Evolutionary conservation across 495 filamentous ascomycete species (phyloP), one percentile per base, ranked within the genome.

Genomic region (Talaromyces wortmannii): DNA sequence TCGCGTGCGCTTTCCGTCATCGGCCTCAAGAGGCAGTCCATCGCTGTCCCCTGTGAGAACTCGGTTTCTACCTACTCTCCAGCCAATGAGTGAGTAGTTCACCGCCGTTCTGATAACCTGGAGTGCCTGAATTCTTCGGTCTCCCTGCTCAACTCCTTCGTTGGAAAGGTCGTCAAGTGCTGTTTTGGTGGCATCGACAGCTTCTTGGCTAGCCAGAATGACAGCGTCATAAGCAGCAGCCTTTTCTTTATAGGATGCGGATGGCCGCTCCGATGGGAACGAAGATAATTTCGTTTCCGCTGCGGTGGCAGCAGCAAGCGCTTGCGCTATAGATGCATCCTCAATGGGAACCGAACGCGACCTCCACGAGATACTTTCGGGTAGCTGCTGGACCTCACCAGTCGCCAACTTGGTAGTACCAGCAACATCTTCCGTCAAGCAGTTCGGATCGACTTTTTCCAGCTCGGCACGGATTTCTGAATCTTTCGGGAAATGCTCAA

Each of bases 1-100:
- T 55, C 86, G 83, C 61, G 86, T 81, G 42, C 77, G 66, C 49
- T 80, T 77, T 15, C 71, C 67, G 31, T 81, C 74, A 50, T 82
- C 78, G 12, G 78, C 70, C 29, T 85, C 78, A 43, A 89, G 74
- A 3, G 76, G 63, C 8, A 87, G 77, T 6, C 90, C 91, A 59
- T 96, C 90, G 53, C 86, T 76, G 40, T 82, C 76, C 33, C 91
- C 91, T 54, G 89, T 87, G 32, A 99, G 74, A 0, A 95, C 86
- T 50, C 94, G 80, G 65, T 99, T 97, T 44, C 95, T 85, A 36
- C 91, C 95, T 57, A 97, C 86, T 62, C 94, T 81, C 95, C 92
- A 97, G 63, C 89, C 90, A 47, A 99, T 84, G 67, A 97, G 80
- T 59, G 85, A 86, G 65, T 92, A 97, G 67, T 95, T 95, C 30